Evolutionary conservation across 2,329 filamentous ascomycete genomes (phyloP).

Genomic region (Colletotrichum musae): DNA sequence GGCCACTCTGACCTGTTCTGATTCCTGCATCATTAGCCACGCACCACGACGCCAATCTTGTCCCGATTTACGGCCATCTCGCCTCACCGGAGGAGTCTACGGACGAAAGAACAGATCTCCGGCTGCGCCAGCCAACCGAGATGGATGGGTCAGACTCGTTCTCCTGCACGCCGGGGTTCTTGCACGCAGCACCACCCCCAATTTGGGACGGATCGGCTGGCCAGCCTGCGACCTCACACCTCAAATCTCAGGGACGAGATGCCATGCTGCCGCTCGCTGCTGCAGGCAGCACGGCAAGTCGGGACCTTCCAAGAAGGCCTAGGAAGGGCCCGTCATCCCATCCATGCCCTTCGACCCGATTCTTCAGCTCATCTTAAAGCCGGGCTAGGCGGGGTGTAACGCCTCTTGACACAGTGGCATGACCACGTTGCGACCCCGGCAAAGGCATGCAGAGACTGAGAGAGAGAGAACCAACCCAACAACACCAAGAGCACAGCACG

Average conservation of each 20-base stretch:
- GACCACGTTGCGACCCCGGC: conserved; percentile 6
- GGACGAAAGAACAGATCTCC: conserved; percentile 5
- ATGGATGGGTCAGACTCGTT: no score
- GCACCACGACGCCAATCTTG: no score
- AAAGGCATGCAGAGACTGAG: background rate
- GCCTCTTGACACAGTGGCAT: background rate
- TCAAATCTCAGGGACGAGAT: background rate
- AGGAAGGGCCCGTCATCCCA: background rate
- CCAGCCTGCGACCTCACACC: background rate
- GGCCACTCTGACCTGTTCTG: no score
- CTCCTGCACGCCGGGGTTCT: no score
- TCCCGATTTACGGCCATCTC: no score
- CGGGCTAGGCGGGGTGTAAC: conserved; percentile 1
- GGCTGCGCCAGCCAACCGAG: background rate
- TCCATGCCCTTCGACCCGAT: background rate
- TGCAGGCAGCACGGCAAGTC: background rate
- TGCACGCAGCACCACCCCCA: no score
- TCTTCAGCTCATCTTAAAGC: background rate
- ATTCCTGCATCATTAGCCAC: no score
- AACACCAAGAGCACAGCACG: background rate
- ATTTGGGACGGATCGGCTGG: no score
- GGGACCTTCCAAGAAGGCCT: background rate
- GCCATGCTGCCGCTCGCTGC: no score
- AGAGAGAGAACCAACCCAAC: background rate
- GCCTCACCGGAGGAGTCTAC: background rate